Conservation (phyloP, 768 basidiomycete genomes). For the Crucibulum laeve region DNA sequence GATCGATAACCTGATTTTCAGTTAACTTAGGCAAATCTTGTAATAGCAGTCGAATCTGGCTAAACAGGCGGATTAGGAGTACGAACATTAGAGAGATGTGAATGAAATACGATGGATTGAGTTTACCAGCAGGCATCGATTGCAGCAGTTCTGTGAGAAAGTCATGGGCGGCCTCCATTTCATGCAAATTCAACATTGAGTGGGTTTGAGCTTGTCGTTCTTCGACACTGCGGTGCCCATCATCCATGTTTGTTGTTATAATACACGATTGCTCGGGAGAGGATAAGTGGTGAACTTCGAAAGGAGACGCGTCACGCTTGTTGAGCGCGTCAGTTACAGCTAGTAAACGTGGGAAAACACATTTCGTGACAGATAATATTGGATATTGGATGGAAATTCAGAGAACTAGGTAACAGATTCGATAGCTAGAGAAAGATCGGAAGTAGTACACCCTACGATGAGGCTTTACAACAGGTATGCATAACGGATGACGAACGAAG, state of each 20-base stretch:
- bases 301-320: too few relatives aligned
- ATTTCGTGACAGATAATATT: neutral
- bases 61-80: constrained; percentile 7
- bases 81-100: neutral
- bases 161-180: too few relatives aligned
- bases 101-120: constrained; percentile 12
- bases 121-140: constrained; percentile 9
- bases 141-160: neutral
- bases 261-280: too few relatives aligned
- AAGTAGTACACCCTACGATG: constrained; percentile 14
- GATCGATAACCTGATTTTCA: constrained; percentile 42
- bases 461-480: constrained; percentile 13
- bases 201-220: neutral
- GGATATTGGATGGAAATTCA: neutral
- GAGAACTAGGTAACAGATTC: neutral
- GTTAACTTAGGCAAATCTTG: constrained; percentile 39
- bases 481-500: constrained; percentile 7
- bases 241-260: too few relatives aligned
- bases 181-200: too few relatives aligned
- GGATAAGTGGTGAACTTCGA: too few relatives aligned
- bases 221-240: neutral
- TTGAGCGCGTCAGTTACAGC: neutral
- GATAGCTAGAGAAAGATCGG: neutral
- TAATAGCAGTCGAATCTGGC: constrained; percentile 37
- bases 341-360: neutral